phyloP scores from a whole-genome alignment of 1,284 basidiomycete genomes.

The Pyrrhoderma lamaoense region DNA sequence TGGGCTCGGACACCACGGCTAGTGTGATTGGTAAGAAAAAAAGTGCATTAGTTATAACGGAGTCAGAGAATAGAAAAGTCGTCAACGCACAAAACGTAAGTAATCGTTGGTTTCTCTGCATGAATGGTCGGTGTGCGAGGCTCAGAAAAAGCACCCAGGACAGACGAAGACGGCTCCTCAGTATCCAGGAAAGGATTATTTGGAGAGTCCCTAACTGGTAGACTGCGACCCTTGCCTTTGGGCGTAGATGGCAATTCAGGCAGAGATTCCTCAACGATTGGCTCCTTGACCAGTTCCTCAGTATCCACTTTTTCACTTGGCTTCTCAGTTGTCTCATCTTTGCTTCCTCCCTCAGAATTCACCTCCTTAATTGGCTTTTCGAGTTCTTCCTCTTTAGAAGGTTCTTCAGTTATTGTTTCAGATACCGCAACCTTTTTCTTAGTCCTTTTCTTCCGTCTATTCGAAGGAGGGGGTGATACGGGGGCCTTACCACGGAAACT shows the following conservation, averaged over 20 bases:
- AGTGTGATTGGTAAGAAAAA: slow-evolving; percentile 1
- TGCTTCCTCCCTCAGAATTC: background rate
- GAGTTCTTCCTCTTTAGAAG: slow-evolving; percentile 18
- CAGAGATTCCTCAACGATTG: slow-evolving; percentile 24
- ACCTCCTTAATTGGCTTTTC: background rate
- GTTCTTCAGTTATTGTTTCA: slow-evolving; percentile 19
- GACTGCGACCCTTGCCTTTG: slow-evolving; percentile 17
- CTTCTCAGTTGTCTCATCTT: background rate
- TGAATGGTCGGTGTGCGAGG: slow-evolving; percentile 15
- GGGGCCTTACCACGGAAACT: slow-evolving; percentile 26
- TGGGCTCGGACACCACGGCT: slow-evolving; percentile 21
- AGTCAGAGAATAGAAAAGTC: background rate
- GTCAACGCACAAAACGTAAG: slow-evolving; percentile 22
- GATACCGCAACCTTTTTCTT: background rate
- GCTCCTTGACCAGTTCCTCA: slow-evolving; percentile 18
- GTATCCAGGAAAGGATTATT: slow-evolving; percentile 44
- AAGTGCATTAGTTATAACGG: slow-evolving; percentile 2
- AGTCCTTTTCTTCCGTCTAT: slow-evolving; percentile 20
- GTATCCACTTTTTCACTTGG: background rate
- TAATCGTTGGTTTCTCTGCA: slow-evolving; percentile 19
- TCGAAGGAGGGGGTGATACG: slow-evolving; percentile 34
- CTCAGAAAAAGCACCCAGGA: slow-evolving; percentile 5
- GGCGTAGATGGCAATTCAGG: slow-evolving; percentile 11
- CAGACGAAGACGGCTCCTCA: slow-evolving; percentile 16
- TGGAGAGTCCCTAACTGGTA: slow-evolving; percentile 41